Conservation (phyloP, 169 alveolate genomes). For the Pseudocohnilembus persalinus region DNA sequence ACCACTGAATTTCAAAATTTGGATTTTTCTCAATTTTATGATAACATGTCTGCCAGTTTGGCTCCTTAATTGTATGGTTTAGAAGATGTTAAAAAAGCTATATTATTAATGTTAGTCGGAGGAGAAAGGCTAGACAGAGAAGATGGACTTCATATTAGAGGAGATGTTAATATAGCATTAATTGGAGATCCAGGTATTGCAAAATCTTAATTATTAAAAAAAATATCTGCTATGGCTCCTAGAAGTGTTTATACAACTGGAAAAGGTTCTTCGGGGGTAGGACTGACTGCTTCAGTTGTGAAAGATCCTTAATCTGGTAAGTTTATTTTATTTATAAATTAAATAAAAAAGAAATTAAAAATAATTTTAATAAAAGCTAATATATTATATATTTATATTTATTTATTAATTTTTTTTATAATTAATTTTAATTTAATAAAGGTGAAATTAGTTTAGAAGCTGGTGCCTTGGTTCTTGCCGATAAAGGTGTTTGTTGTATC, state of each 20-base stretch:
- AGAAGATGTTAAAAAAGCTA: constrained; percentile 97
- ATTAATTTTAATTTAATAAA: too few species aligned
- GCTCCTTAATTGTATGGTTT: constrained; percentile 98
- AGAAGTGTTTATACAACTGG: constrained; percentile 84
- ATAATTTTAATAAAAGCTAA: too few species aligned
- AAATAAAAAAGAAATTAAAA: too few species aligned
- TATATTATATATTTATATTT: too few species aligned
- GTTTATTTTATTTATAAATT: too few species aligned
- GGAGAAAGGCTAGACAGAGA: constrained; percentile 92
- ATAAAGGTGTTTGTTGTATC: constrained; percentile 97
- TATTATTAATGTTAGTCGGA: constrained; percentile 90
- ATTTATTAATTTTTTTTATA: too few species aligned
- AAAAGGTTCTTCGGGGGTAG: constrained; percentile 95
- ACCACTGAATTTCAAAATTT: constrained; percentile 57
- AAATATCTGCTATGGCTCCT: constrained; percentile 69
- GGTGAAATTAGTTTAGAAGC: constrained; percentile 94
- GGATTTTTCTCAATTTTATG: constrained; percentile 85
- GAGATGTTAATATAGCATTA: constrained; percentile 96
- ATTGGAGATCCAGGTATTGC: constrained; percentile 99
- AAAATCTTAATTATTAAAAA: constrained; percentile 93
- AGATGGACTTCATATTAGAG: constrained; percentile 98
- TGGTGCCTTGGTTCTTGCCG: constrained; percentile 98
- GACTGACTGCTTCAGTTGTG: constrained; percentile 98
- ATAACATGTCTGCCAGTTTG: constrained; percentile 91
- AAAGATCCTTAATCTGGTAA: too few species aligned